Evolutionary conservation across 1,284 basidiomycete genomes (phyloP), one percentile per base, ranked within the genome.

Genomic region (Macrocystidia cucumis): DNA sequence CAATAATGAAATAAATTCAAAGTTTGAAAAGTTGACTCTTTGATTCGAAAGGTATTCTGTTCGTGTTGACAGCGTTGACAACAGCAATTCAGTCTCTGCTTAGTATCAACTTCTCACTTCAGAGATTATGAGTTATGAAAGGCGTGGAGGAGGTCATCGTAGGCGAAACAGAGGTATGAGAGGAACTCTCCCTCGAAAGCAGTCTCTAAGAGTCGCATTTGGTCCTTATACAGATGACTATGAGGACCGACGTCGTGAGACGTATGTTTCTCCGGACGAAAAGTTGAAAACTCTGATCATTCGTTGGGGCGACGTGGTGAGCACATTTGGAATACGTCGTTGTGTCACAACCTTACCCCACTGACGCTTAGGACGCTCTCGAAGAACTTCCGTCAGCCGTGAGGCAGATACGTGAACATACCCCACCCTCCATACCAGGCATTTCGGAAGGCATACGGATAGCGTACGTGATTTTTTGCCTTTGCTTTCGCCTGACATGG

Each of bases 221-320:
- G 34, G 35, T 26, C 38, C 25, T 21, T 26, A 25, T 31, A 41
- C 49, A 62, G 77, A 84, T 56, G 76, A 81, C 52, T 64, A 70
- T 41, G 72, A 79, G 44, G 75, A 81, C 59, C 66, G 73, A 24
- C 71, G 78, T 13, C 70, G 72, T 42, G 76, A 80, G 38, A 45
- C 61, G 23, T 59, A 62, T 45, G 88, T 90, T 47, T 75, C 79
- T 9, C 82, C 84, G 12, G 82, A 85, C 43, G 72, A 83, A 38
- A 78, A 74, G 48, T 60, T 88, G 39, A 80, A 72, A 57, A 72
- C 66, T 44, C 67, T 73, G 42, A 79, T 91, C 43, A 65, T 88
- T 49, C 80, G 78, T 50, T 66, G 86, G 39, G 87, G 86, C 32
- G 87, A 92, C 65, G 86, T 89, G 58, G 88, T 90, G 53, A 64